These are phyloP conservation scores for Papiliotrema nemorosa DNA, from an alignment of 1,284 basidiomycete species.

Conservation along the genomic window DNA sequence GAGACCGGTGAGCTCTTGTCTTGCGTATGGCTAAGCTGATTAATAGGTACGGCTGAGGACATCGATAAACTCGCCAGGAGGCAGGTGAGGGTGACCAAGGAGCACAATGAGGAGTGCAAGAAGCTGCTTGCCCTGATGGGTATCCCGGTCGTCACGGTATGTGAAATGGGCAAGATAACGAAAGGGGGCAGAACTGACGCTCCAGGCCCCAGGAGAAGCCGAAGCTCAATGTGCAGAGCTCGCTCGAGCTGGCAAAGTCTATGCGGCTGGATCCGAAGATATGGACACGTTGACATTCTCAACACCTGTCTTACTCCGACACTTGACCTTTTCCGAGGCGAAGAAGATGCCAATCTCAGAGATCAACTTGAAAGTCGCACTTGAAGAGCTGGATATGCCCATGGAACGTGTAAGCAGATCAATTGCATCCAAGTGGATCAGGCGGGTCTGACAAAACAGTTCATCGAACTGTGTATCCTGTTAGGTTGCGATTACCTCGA, in stretches of 20 bases:
- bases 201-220: slow-evolving; percentile 93
- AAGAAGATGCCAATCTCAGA: slow-evolving; percentile 98
- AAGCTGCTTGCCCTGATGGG: slow-evolving; percentile 90
- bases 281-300: slow-evolving; percentile 99
- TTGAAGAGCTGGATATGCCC: slow-evolving; percentile 84
- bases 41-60: slow-evolving; percentile 74
- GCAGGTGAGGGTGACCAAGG: slow-evolving; percentile 89
- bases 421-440: not conserved
- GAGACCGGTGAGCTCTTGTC: slow-evolving; percentile 64
- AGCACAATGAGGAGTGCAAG: slow-evolving; percentile 96
- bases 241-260: slow-evolving; percentile 93
- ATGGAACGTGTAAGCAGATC: slow-evolving; percentile 71
- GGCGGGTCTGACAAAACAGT: slow-evolving; percentile 55
- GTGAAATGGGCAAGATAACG: slow-evolving; percentile 35
- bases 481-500: slow-evolving; percentile 96
- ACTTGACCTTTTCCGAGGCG: slow-evolving; percentile 97
- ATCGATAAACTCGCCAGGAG: slow-evolving; percentile 86
- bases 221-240: slow-evolving; percentile 99
- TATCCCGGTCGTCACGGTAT: slow-evolving; percentile 84
- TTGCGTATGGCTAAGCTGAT: not conserved
- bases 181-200: too few relatives aligned
- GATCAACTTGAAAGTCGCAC: slow-evolving; percentile 74
- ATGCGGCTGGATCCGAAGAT: slow-evolving; percentile 95
- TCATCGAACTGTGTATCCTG: slow-evolving; percentile 94
- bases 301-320: slow-evolving; percentile 85